These are phyloP conservation scores for Candida tunisiensis DNA, from an alignment of 1,139 yeast genomes.

Conservation along the genomic window DNA sequence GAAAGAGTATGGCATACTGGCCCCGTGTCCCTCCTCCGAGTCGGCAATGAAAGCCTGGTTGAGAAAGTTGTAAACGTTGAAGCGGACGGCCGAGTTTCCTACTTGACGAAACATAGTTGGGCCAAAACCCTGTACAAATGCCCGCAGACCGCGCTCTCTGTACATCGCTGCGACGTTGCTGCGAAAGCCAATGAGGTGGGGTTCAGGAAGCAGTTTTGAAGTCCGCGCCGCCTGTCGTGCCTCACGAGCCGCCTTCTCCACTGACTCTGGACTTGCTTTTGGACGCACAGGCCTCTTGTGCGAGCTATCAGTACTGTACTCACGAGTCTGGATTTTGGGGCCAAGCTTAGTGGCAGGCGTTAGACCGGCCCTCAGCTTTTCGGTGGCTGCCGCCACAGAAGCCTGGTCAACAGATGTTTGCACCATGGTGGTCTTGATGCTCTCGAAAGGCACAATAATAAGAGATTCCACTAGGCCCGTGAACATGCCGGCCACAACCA, in stretches of 20 bases:
- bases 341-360: no score
- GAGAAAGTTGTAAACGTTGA: constrained; percentile 64
- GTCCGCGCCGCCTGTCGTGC: no score
- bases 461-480: constrained; percentile 73
- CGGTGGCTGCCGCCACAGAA: no score
- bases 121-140: constrained; percentile 67
- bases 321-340: no score
- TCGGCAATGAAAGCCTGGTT: constrained; percentile 33
- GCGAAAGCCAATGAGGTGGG: constrained; percentile 9
- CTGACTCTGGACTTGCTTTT: no score
- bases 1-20: constrained; percentile 12
- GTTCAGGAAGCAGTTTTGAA: no score
- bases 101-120: constrained; percentile 72
- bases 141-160: constrained; percentile 53
- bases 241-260: no score
- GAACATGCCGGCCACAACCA: constrained; percentile 61
- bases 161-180: constrained; percentile 34
- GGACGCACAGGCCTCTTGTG: no score
- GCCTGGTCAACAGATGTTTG: no score
- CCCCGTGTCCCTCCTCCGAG: no score
- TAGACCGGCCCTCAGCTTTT: no score
- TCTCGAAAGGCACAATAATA: constrained; percentile 84
- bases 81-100: constrained; percentile 65
- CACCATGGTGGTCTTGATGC: constrained; percentile 66
- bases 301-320: no score